Percentiles rank a stretch among this genome's conserved stretches.
Conservation (phyloP, 148 eudicot species). For the Euryodendron excelsum region DNA sequence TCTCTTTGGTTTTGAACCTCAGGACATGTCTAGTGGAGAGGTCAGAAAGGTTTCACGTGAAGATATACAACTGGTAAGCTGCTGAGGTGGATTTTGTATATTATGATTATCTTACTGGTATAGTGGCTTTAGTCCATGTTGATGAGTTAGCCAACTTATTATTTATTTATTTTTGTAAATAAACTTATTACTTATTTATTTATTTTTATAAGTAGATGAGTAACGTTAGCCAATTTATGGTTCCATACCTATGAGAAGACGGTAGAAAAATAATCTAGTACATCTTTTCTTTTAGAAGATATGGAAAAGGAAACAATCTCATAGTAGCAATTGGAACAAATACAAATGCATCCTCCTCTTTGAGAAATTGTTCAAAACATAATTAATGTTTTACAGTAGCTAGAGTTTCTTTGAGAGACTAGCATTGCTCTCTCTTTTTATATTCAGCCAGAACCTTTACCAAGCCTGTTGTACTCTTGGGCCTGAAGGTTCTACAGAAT, state of each 20-base stretch:
- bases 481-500: background rate
- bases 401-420: background rate
- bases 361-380: background rate
- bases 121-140: background rate
- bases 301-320: background rate
- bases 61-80: constrained; percentile 71
- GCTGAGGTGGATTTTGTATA: background rate
- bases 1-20: background rate
- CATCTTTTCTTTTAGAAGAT: background rate
- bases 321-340: background rate
- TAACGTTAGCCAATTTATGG: background rate
- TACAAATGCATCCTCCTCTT: background rate
- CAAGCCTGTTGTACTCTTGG: background rate
- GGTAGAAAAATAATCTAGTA: background rate
- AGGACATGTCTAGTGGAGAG: constrained; percentile 70
- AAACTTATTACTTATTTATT: too few relatives aligned
- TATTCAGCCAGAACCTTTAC: background rate
- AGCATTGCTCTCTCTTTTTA: background rate
- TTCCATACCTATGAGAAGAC: background rate
- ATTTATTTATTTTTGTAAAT: too few relatives aligned
- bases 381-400: background rate
- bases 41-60: constrained; percentile 57
- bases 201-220: too few relatives aligned
- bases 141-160: too few relatives aligned
- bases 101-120: background rate